Conservation (phyloP, 176 grass and related monocot species). For the Echinochloa phyllopogon region DNA sequence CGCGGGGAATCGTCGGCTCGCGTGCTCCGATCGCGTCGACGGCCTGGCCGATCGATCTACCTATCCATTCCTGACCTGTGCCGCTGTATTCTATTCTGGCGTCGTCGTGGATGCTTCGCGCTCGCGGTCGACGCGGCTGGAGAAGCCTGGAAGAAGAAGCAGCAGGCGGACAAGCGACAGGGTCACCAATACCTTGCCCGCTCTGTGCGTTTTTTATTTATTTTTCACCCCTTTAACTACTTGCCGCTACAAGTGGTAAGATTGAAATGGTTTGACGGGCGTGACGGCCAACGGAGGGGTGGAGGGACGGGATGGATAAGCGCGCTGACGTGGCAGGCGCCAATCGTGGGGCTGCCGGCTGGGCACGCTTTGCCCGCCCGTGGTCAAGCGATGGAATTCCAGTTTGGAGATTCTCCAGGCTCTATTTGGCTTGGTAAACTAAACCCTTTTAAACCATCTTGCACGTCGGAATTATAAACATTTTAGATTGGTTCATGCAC, state of each 20-base stretch:
- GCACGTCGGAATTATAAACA: not conserved
- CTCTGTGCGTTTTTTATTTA: not conserved
- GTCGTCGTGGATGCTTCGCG: slow-evolving; percentile 40
- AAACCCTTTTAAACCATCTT: not conserved
- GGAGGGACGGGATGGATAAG: not conserved
- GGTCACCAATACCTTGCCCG: slow-evolving; percentile 11
- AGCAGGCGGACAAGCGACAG: not conserved
- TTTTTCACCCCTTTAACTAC: too few relatives aligned
- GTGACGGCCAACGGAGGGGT: not conserved
- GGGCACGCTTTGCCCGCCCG: not conserved
- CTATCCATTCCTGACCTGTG: slow-evolving; percentile 31
- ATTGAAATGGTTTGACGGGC: not conserved
- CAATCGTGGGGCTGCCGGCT: not conserved
- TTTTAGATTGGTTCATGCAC: too few relatives aligned
- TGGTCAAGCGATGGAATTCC: not conserved
- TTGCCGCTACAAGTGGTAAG: not conserved
- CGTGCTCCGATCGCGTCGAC: not conserved
- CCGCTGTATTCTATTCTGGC: slow-evolving; percentile 5
- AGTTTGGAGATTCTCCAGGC: not conserved
- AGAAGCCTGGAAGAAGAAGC: slow-evolving; percentile 20
- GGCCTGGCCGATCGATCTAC: not conserved
- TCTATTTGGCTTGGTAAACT: not conserved
- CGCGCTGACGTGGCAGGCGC: not conserved
- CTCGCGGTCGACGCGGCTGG: slow-evolving; percentile 1
- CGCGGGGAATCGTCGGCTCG: not conserved